A percentile compares a stretch with the other conserved stretches of the same genome.
Evolutionary conservation across 1,139 yeast species (phyloP).

Genomic region (Lodderomyces elongisporus): DNA sequence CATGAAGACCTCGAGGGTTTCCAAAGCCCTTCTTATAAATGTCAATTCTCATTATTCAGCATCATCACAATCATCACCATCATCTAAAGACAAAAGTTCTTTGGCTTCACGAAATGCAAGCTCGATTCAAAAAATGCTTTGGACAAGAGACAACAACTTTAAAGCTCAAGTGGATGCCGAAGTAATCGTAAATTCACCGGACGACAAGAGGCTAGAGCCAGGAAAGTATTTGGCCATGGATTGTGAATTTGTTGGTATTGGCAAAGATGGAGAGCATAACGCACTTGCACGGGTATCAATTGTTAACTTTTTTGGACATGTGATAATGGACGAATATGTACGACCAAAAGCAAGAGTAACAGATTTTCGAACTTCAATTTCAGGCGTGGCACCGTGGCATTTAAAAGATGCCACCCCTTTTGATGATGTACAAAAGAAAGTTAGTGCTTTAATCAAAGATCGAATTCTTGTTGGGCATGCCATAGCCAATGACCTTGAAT

Average conservation of each 20-base stretch:
- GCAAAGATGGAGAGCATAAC: constrained; percentile 51
- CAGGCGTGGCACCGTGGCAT: constrained; percentile 71
- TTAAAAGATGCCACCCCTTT: constrained; percentile 65
- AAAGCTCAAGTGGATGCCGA: too few relatives aligned
- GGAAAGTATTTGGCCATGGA: constrained; percentile 82
- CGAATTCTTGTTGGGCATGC: constrained; percentile 82
- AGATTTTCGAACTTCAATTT: constrained; percentile 94
- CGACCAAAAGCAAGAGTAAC: constrained; percentile 70
- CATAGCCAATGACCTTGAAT: constrained; percentile 68
- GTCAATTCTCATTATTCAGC: too few relatives aligned
- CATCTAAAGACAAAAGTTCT: too few relatives aligned
- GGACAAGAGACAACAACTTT: too few relatives aligned
- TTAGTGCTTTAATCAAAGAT: constrained; percentile 45
- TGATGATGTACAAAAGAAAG: constrained; percentile 58
- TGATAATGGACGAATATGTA: constrained; percentile 68
- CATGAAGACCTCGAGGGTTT: too few relatives aligned
- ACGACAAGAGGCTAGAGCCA: constrained; percentile 31
- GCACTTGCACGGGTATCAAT: constrained; percentile 83
- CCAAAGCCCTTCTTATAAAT: too few relatives aligned
- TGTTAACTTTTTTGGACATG: constrained; percentile 76
- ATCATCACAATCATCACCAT: too few relatives aligned
- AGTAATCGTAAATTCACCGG: too few relatives aligned
- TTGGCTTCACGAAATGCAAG: too few relatives aligned
- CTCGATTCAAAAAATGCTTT: too few relatives aligned
- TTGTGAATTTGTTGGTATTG: constrained; percentile 93